Conservation (phyloP, 1,284 basidiomycete species). For the Trametes sp. region DNA sequence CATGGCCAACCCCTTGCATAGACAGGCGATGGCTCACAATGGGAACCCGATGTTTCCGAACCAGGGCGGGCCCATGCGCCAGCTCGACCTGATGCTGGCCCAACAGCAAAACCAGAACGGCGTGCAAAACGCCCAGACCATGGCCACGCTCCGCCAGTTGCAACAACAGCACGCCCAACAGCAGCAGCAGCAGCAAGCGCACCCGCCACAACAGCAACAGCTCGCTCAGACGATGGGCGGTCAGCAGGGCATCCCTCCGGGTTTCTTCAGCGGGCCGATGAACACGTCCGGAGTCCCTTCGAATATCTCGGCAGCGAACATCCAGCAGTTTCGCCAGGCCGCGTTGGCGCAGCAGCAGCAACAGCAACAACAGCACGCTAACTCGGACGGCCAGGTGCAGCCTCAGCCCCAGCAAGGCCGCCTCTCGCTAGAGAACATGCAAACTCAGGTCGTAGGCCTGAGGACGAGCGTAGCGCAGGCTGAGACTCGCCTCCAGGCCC, state of each 20-base stretch:
- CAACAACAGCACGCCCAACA: constrained; percentile 30
- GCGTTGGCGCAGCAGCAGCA: constrained; percentile 23
- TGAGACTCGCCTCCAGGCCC: constrained; percentile 18
- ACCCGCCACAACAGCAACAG: constrained; percentile 28
- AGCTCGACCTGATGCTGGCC: constrained; percentile 29
- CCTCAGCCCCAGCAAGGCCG: constrained; percentile 11
- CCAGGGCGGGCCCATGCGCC: constrained; percentile 24
- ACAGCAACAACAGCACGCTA: not conserved
- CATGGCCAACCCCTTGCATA: constrained; percentile 13
- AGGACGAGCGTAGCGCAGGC: constrained; percentile 6
- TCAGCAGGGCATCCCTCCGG: constrained; percentile 14
- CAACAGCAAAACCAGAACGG: constrained; percentile 36
- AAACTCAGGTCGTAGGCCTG: constrained; percentile 12
- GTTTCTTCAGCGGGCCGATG: constrained; percentile 23
- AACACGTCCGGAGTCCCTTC: constrained; percentile 10
- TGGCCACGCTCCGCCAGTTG: constrained; percentile 28
- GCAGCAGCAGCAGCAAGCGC: constrained; percentile 24
- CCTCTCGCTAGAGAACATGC: constrained; percentile 20
- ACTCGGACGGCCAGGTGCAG: constrained; percentile 22
- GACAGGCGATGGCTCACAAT: constrained; percentile 24
- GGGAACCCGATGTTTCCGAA: constrained; percentile 22
- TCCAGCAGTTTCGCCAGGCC: constrained; percentile 17
- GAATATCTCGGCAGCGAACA: constrained; percentile 9
- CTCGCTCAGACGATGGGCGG: constrained; percentile 22
- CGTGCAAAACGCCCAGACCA: constrained; percentile 9